phyloP scores from a whole-genome alignment of 2,329 filamentous ascomycete genomes.

The Magnaporthales sp. region DNA sequence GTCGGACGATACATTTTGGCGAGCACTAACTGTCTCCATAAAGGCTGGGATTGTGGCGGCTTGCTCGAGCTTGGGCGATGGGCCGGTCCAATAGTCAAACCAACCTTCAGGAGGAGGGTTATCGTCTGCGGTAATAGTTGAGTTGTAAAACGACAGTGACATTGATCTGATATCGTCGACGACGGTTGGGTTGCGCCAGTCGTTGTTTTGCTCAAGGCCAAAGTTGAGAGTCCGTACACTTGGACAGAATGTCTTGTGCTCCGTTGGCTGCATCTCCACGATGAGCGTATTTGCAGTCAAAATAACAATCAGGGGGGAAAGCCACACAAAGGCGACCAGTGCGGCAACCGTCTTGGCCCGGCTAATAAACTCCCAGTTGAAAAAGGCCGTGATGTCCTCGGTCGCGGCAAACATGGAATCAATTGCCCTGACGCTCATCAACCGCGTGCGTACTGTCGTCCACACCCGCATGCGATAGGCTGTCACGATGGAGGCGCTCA shows the following conservation, averaged over 20 bases:
- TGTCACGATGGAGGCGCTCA: slow-evolving; percentile 24
- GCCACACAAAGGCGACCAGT: slow-evolving; percentile 17
- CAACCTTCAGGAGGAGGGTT: slow-evolving; percentile 13
- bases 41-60: slow-evolving; percentile 14
- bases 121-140: slow-evolving; percentile 12
- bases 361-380: slow-evolving; percentile 31
- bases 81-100: slow-evolving; percentile 19
- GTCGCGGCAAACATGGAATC: slow-evolving; percentile 29
- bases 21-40: slow-evolving; percentile 14
- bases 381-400: slow-evolving; percentile 35
- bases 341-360: slow-evolving; percentile 33
- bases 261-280: slow-evolving; percentile 13
- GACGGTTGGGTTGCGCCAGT: slow-evolving; percentile 15
- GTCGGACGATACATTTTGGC: slow-evolving; percentile 21
- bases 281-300: slow-evolving; percentile 19
- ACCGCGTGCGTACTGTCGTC: slow-evolving; percentile 16
- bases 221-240: slow-evolving; percentile 20
- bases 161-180: slow-evolving; percentile 15
- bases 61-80: slow-evolving; percentile 12
- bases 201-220: slow-evolving; percentile 14
- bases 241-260: slow-evolving; percentile 11
- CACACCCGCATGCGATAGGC: slow-evolving; percentile 17
- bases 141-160: slow-evolving; percentile 18
- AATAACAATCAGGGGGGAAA: slow-evolving; percentile 20
- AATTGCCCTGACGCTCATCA: slow-evolving; percentile 17